These are phyloP conservation scores for Priceomyces fermenticarens DNA, from an alignment of 805 yeast genomes.

Conservation along the genomic window DNA sequence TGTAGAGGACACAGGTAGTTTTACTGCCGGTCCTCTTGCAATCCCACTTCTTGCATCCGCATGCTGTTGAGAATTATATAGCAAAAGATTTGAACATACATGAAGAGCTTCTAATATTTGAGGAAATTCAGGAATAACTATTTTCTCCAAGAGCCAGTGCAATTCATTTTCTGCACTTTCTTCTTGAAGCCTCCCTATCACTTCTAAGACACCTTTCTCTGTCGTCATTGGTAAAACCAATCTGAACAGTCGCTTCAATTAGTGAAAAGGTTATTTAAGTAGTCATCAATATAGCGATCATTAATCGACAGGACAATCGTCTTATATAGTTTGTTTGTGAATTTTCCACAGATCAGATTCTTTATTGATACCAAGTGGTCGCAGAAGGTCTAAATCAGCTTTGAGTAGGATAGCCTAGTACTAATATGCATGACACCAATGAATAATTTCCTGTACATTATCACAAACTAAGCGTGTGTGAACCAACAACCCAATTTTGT, in stretches of 20 bases:
- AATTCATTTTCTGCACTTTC: conserved; percentile 23
- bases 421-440: no score
- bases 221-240: no score
- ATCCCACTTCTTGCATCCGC: conserved; percentile 24
- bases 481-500: neutral
- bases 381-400: no score
- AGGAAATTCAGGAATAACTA: conserved; percentile 27
- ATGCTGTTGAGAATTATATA: conserved; percentile 34
- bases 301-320: no score
- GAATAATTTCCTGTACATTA: neutral
- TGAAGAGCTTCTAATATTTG: conserved; percentile 36
- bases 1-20: conserved; percentile 54
- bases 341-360: no score
- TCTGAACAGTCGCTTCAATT: no score
- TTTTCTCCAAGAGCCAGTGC: conserved; percentile 26
- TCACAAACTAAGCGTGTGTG: neutral
- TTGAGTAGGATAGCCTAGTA: no score
- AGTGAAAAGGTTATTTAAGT: no score
- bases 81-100: conserved; percentile 33
- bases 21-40: conserved; percentile 43
- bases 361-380: no score
- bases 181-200: conserved; percentile 9
- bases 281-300: no score
- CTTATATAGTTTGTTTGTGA: no score
- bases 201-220: neutral